Evolutionary conservation across 208 protist species (phyloP), one percentile per base, ranked within the genome.

Genomic region (Leishmania tropica): DNA sequence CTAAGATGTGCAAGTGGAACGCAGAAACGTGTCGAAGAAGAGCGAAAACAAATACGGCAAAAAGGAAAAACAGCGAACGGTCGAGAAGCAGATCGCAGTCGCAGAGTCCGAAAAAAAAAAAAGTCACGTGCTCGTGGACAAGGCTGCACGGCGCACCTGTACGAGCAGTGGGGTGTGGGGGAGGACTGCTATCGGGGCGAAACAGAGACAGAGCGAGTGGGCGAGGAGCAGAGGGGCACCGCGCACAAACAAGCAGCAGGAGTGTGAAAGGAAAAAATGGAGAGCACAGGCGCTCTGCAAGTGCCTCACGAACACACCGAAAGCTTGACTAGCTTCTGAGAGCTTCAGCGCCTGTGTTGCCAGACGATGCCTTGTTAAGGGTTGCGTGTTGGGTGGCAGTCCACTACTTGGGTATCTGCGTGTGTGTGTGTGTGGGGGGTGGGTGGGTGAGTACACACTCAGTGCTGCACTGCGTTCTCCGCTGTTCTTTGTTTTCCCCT

Each of bases 81-180:
- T 11, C 35, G 3, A 71, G 62, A 79, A 83, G 72, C 28, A 45
- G 54, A 81, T 78, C 54, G 81, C 60, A 70, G 76, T 81, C 68
- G 42, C 76, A 15, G 45, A 24, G 56, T 37, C 10, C 53, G 15
- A 75, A 77, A 72, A 51, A 72, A 51, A 72, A 58, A 72, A 75
- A 65, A 15, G 28, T 28, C 15, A 42, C 28, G 28, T 17, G 28
- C n/a, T 40, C 31, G 42, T 21, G 48, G 35, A 2, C 47, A 21
- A 10, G 28, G 56, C n/a, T 47, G 65, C 76, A 51, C 58, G 0
- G 28, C 58, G 15, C 19, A 17, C 58, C 28, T 64, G 58, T 64
- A 64, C 28, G 7, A 28, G 28, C 28, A 64, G 28, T 35, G 28
- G 28, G 28, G 58, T 31, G 28, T 24, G 58, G 28, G 58, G 54